Evolutionary conservation across 208 protist species (phyloP), one percentile per base, ranked within the genome.

Genomic region (Trypanosoma congolense): DNA sequence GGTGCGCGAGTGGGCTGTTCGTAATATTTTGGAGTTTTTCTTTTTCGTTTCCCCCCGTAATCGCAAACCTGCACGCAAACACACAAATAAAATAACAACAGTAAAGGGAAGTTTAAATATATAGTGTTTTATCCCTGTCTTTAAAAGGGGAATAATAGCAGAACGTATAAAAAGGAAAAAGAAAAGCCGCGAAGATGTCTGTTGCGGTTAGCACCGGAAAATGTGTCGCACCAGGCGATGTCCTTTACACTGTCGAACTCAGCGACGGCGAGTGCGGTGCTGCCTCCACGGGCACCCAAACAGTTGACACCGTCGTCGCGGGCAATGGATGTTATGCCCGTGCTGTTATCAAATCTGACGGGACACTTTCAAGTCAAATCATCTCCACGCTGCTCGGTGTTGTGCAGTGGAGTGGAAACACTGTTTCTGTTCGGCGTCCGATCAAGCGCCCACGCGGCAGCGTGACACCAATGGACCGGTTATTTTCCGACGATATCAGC

Each of bases 371-470:
- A 59, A 73, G 65, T 2, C 52, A 52, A 21, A 65, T 89, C 26
- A 52, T 88, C 3, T 56, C 84, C 10, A 61, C 66, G 5, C 64
- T 65, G 1, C 61, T 83, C 6, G 84, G 84, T 25, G 53, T 86
- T 16, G 80, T 79, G 22, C 84, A 92, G 71, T 89, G 84, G 81
- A 77, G 81, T 24, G 83, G 71, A n/a, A 54, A 45, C 28, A 53
- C 54, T 21, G 68, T 90, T 16, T 71, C 70, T 0, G 79, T 90
- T 8, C 77, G 76, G 19, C 43, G 60, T 10, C 33, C 51, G 18
- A 29, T 43, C 5, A 59, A 47, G 36, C 42, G 42, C 6, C 6
- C 35, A 1, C 36, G 50, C 25, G 41, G 36, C 0, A 12, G 9
- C 33, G 12, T 12, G 18, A 50, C 58, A n/a, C n/a, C n/a, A n/a